A percentile compares a stretch with the other conserved stretches of the same genome.
Evolutionary conservation across 73 alveolate genomes (phyloP).

Genomic region (Uronychia setigera): DNA sequence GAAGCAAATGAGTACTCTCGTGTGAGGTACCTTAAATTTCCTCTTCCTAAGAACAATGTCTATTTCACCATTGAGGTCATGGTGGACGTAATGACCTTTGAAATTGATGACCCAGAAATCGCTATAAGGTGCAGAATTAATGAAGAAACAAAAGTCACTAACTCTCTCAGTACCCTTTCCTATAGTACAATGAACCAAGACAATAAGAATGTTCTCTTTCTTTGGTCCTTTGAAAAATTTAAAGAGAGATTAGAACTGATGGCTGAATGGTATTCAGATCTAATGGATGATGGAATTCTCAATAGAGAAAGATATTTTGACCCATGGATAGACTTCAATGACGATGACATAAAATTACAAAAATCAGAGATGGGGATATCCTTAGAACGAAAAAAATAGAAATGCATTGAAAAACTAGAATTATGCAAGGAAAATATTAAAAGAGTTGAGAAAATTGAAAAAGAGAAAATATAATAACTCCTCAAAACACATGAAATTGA

Average conservation of each 20-base stretch:
- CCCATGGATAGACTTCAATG: conserved; percentile 16
- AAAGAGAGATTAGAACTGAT: conserved; percentile 12
- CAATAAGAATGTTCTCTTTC: conserved; percentile 4
- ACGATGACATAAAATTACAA: neutral
- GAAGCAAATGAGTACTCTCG: conserved; percentile 30
- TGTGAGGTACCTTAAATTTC: conserved; percentile 7
- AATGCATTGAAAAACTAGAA: neutral
- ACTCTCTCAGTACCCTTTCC: too few relatives aligned
- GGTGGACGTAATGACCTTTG: conserved; percentile 6
- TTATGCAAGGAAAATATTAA: neutral
- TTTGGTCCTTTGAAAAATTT: conserved; percentile 11
- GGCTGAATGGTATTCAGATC: conserved; percentile 31
- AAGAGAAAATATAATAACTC: neutral
- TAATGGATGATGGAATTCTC: conserved; percentile 19
- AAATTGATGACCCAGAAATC: conserved; percentile 12
- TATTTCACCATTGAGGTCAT: conserved; percentile 22
- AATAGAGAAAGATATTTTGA: conserved; percentile 13
- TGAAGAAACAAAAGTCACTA: neutral
- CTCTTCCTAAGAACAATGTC: conserved; percentile 18
- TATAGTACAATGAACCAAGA: too few relatives aligned
- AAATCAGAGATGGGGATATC: neutral
- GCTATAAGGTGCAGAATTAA: conserved; percentile 1
- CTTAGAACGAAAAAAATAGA: neutral
- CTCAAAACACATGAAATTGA: neutral
- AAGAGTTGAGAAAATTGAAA: neutral